These are phyloP conservation scores for Leptomonas seymouri DNA, from an alignment of 208 protist genomes.

Conservation along the genomic window DNA sequence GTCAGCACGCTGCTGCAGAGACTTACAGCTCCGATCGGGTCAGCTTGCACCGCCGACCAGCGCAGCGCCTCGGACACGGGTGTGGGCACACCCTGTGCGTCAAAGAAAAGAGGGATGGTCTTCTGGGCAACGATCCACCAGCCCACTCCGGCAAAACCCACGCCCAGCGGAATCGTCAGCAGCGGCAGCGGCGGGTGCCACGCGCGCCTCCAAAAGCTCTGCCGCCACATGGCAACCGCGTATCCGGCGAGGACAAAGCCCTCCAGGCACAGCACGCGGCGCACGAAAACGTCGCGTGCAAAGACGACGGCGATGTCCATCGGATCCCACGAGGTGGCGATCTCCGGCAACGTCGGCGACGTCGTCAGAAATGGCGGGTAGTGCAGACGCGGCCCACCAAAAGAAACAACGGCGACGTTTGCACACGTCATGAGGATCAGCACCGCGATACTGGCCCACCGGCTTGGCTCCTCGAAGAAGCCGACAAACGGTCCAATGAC, in stretches of 20 bases:
- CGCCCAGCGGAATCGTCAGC: conserved; percentile 58
- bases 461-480: conserved; percentile 59
- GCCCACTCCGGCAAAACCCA: conserved; percentile 46
- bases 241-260: conserved; percentile 64
- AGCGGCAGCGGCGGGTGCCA: conserved; percentile 77
- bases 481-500: conserved; percentile 59
- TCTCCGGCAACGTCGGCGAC: conserved; percentile 43
- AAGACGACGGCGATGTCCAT: conserved; percentile 14
- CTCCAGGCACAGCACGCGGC: conserved; percentile 45
- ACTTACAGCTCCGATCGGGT: conserved; percentile 22
- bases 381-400: conserved; percentile 50
- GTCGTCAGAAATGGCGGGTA: conserved; percentile 67
- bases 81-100: conserved; percentile 18
- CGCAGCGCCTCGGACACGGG: conserved; percentile 19
- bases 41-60: conserved; percentile 29
- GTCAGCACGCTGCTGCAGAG: conserved; percentile 34
- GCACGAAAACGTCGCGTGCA: conserved; percentile 25
- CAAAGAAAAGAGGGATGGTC: conserved; percentile 37
- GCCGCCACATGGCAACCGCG: conserved; percentile 46
- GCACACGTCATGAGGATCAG: conserved; percentile 46
- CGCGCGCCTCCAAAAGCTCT: conserved; percentile 46
- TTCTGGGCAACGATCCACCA: conserved; percentile 46
- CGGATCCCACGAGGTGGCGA: conserved; percentile 16
- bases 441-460: conserved; percentile 31
- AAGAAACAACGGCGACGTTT: conserved; percentile 51